A percentile compares a stretch with the other conserved stretches of the same genome.
phyloP scores from a whole-genome alignment of 2,329 filamentous ascomycete species.

The Aspergillus sp. region DNA sequence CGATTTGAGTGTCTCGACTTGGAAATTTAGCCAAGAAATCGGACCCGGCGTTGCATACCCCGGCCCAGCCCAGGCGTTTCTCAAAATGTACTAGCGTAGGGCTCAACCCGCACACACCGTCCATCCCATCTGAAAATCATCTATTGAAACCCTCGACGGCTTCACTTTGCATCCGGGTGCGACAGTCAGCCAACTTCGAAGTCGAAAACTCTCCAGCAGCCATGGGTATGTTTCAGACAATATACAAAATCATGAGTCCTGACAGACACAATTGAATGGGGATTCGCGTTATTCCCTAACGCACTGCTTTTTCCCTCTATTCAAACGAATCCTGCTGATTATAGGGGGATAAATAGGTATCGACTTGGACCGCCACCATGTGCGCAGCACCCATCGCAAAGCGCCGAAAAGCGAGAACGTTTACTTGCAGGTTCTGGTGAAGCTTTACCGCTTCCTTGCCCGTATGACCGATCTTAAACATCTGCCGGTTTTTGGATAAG shows the following conservation, averaged over 20 bases:
- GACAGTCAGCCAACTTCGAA: conserved; percentile 42
- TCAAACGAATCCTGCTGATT: conserved; percentile 15
- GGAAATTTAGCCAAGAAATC: not conserved
- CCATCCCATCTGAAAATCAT: conserved; percentile 40
- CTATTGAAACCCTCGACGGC: conserved; percentile 37
- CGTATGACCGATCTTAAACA: conserved; percentile 55
- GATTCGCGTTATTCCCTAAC: not conserved
- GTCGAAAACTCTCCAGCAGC: conserved; percentile 42
- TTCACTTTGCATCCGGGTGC: conserved; percentile 39
- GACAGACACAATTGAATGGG: not conserved
- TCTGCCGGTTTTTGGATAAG: not conserved
- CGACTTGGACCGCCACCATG: conserved; percentile 63
- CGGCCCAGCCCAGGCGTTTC: conserved; percentile 3
- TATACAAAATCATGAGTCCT: not conserved
- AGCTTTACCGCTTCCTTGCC: conserved; percentile 95
- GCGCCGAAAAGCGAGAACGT: conserved; percentile 98
- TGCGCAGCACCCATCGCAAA: conserved; percentile 75
- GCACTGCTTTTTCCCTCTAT: not conserved
- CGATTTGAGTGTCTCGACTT: no score
- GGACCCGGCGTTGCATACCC: not conserved
- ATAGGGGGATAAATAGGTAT: conserved; percentile 43
- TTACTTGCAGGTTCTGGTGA: conserved; percentile 95
- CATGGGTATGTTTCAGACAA: conserved; percentile 41
- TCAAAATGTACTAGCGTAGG: conserved; percentile 39
- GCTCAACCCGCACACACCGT: conserved; percentile 46